Base-by-base conservation (phyloP, 306 rosid genomes). In the Corylus heterophylla region DNA sequence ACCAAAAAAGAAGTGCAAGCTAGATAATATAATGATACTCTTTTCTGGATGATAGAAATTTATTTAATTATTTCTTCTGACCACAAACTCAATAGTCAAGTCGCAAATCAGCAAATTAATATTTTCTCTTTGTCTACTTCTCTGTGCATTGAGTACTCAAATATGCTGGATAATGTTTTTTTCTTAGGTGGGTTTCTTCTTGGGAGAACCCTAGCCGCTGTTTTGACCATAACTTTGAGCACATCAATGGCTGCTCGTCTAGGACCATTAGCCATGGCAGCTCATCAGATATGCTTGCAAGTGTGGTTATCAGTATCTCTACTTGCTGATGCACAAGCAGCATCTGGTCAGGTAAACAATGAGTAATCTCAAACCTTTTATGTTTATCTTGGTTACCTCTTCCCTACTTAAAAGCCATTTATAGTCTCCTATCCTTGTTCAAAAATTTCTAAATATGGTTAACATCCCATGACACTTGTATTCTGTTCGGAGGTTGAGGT, bases 301-400 rank as follows among this genome's bases (percentile, higher is more conserved):
- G 98, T 95, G 18, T 95, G 99, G 99, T 83, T 93, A 85, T 97
- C 99, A 9, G 98, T 95, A 55, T 95, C 99, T 42, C 99, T 93
- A 75, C 94, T 95, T 68, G 89, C 97, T 48, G 99, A 95, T 91
- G 89, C 99, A 3, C 77, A 91, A 76, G 97, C 91, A 79, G 61
- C 88, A 80, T 89, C 99, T 82, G 88, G 84, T 82, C 99, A 95
- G 99, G 99, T 93, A 82, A 8, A n/a, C 25, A 42, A 18, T 18
- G 27, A 8, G 29, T n/a, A 67, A 64, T 64, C 47, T 14, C 22
- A 35, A 64, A 64, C 70, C 45, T 64, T 63, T 14, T 64, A 22
- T 31, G 45, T 74, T 63, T 47, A 58, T 71, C 75, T 64, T 55
- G 11, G 49, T 77, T 64, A 7, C 10, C 44, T 16, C 35, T 16